These are phyloP conservation scores for Inonotus obliquus DNA, from an alignment of 1,284 basidiomycete species.

Conservation along the genomic window DNA sequence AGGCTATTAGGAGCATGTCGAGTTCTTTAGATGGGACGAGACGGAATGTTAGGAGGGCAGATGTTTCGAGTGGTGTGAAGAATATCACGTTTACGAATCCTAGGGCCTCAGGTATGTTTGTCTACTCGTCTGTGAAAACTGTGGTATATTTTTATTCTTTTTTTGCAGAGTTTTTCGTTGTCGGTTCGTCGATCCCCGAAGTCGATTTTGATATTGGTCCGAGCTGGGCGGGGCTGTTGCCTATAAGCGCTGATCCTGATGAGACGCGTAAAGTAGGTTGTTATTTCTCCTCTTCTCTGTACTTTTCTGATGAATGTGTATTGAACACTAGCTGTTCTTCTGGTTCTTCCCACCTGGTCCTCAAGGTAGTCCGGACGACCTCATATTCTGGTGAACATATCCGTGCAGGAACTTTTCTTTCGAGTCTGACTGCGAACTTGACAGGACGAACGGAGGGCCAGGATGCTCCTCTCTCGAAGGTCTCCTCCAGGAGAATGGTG, in stretches of 20 bases:
- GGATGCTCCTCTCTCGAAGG: constrained; percentile 77
- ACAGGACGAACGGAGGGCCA: constrained; percentile 46
- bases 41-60: neutral
- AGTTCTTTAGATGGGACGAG: neutral
- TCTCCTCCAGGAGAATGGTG: constrained; percentile 78
- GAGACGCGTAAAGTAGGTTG: constrained; percentile 59
- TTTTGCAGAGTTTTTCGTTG: constrained; percentile 61
- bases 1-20: constrained; percentile 7
- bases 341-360: constrained; percentile 84
- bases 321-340: constrained; percentile 63
- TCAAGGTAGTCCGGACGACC: constrained; percentile 61
- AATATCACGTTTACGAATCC: constrained; percentile 73
- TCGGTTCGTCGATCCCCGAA: constrained; percentile 60
- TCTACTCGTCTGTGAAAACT: neutral
- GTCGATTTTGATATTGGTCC: constrained; percentile 71
- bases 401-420: neutral
- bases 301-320: neutral
- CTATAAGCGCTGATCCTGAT: constrained; percentile 54
- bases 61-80: constrained; percentile 32
- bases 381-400: constrained; percentile 60
- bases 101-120: constrained; percentile 49
- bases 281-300: neutral
- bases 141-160: neutral
- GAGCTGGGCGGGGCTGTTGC: constrained; percentile 70
- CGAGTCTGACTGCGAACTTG: neutral